Evolutionary conservation across 2,329 filamentous ascomycete species (phyloP), one percentile per base, ranked within the genome.

Genomic region (Aspergillus spinulosporus): DNA sequence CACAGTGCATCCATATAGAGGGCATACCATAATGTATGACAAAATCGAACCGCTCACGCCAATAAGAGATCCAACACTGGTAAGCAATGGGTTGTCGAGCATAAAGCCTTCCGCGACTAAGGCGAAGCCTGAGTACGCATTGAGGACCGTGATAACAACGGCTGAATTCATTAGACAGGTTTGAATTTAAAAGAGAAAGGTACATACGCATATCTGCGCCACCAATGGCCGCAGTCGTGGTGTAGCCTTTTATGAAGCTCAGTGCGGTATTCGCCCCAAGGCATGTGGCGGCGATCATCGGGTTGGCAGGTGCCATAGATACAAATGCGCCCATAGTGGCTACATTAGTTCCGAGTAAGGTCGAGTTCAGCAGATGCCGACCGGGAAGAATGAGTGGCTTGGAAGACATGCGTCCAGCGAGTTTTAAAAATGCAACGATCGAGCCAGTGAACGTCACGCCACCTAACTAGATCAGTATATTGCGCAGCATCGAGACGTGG

Each of bases 391-490:
- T 79, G 6, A 86, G 82, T 0, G 92, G 90, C 51, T 83, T 85
- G 0, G 90, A 95, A 0, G 88, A 88, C 86, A 96, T 92, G 59
- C 80, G 86, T 2, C 90, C 91, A 0, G 89, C 87, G 1, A 96
- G 84, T 72, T 96, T 96, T 68, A 95, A 73, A 74, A 95, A 96
- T 0, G 92, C 92, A 0, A 96, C 89, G 49, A 96, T 87, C 2
- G 90, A 94, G 2, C 92, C 92, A 0, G 91, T 96, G 68, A 96
- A 96, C 0, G 92, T 96, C 34, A 96, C 86, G 54, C 92, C 92
- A 62, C 83, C 63, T 65, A 36, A 26, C 1, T n/a, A 2, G 4
- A 46, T 65, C 44, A 64, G 58, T 12, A 45, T 34, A 44, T 21
- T 21, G 21, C 12, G 4, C 5, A 1, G 36, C 5, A 9, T 26